These are phyloP conservation scores for Kodamaea lidongshanica DNA, from an alignment of 805 yeast species.

Conservation along the genomic window DNA sequence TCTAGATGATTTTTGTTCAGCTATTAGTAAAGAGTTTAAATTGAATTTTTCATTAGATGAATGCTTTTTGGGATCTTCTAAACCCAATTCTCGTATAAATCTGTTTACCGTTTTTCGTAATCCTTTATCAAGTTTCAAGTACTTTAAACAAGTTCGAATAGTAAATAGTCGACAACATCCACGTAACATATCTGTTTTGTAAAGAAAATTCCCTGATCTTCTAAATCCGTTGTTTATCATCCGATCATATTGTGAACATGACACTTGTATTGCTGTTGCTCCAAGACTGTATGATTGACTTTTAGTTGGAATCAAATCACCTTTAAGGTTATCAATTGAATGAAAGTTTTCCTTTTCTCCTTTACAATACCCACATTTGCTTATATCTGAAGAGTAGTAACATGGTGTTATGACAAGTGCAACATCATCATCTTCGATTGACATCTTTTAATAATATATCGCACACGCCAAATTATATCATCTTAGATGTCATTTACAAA, in stretches of 20 bases:
- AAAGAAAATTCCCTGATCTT: conserved; percentile 67
- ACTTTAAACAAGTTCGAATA: conserved; percentile 52
- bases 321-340: conserved; percentile 32
- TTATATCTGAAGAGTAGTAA: conserved; percentile 32
- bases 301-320: conserved; percentile 13
- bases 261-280: conserved; percentile 38
- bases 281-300: conserved; percentile 25
- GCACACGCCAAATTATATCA: no score
- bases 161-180: conserved; percentile 79
- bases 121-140: conserved; percentile 53
- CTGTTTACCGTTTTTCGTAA: conserved; percentile 60
- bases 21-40: conserved; percentile 29
- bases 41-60: conserved; percentile 13
- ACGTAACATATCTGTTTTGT: conserved; percentile 58
- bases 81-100: conserved; percentile 36
- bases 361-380: conserved; percentile 70
- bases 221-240: conserved; percentile 71
- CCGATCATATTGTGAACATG: conserved; percentile 51
- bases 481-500: no score
- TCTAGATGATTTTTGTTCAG: conserved; percentile 31
- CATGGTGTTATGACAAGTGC: conserved; percentile 40
- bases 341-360: conserved; percentile 37
- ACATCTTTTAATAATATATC: no score
- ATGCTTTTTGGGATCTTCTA: conserved; percentile 10
- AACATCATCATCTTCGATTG: not conserved